Evolutionary conservation across 768 basidiomycete genomes (phyloP).

Genomic region (Multifurca ochricompacta): DNA sequence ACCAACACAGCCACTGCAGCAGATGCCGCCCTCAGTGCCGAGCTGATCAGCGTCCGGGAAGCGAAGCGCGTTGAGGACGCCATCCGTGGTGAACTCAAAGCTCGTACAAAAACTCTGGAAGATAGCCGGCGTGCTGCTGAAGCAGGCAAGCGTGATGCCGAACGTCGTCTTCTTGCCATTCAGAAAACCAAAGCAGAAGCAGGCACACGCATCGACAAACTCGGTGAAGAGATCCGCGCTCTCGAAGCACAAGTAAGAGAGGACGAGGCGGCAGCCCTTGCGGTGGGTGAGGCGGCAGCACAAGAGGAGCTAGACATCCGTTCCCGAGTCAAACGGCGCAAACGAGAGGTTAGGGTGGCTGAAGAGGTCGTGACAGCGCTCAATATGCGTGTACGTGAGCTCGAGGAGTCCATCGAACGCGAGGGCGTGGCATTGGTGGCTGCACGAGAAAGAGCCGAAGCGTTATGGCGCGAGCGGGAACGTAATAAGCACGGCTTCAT

Average conservation of each 20-base stretch:
- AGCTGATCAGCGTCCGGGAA: slow-evolving; percentile 68
- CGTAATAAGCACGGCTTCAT: slow-evolving; percentile 33
- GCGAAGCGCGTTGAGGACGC: slow-evolving; percentile 80
- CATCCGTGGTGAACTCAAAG: slow-evolving; percentile 67
- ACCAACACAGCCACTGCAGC: slow-evolving; percentile 34
- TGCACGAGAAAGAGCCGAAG: slow-evolving; percentile 53
- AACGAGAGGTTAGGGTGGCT: slow-evolving; percentile 37
- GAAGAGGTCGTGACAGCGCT: slow-evolving; percentile 39
- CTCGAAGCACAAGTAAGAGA: slow-evolving; percentile 35
- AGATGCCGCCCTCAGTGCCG: slow-evolving; percentile 51
- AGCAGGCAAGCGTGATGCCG: slow-evolving; percentile 69
- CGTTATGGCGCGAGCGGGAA: slow-evolving; percentile 27
- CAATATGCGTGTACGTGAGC: slow-evolving; percentile 59
- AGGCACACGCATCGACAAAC: slow-evolving; percentile 42
- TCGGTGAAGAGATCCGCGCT: slow-evolving; percentile 47
- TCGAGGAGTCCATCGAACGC: slow-evolving; percentile 62
- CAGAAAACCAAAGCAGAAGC: slow-evolving; percentile 58
- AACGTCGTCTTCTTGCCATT: slow-evolving; percentile 75
- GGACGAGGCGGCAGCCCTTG: slow-evolving; percentile 5
- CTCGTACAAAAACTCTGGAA: slow-evolving; percentile 78
- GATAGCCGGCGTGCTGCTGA: slow-evolving; percentile 84
- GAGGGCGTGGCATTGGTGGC: slow-evolving; percentile 52
- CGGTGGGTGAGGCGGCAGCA: slow-evolving; percentile 19
- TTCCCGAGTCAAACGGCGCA: slow-evolving; percentile 40
- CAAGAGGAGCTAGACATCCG: slow-evolving; percentile 29